Evolutionary conservation across 495 filamentous ascomycete genomes (phyloP).

Genomic region (Gamarada debralockiae): DNA sequence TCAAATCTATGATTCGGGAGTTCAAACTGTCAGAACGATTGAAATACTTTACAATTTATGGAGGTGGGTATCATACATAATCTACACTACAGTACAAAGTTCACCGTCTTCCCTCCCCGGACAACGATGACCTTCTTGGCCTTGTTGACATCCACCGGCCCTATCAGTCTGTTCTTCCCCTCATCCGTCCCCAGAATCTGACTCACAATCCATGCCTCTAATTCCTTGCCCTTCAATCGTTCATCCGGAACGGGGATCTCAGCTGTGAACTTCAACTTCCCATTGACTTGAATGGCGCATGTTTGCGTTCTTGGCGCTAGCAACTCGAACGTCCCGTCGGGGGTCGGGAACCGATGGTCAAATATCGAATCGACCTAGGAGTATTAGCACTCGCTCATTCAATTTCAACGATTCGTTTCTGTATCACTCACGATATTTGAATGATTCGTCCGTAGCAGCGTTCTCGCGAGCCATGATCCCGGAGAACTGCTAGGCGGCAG

Average conservation of each 20-base stretch:
- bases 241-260: constrained; percentile 42
- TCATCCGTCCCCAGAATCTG: constrained; percentile 26
- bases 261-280: constrained; percentile 62
- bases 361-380: constrained; percentile 38
- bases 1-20: no score
- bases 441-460: no score
- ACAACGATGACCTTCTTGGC: constrained; percentile 49
- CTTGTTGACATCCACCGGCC: constrained; percentile 28
- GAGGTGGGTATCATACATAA: constrained; percentile 8
- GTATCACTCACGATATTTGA: not conserved
- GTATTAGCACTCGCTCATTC: no score
- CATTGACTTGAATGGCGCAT: constrained; percentile 73
- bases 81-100: constrained; percentile 45
- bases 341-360: constrained; percentile 46
- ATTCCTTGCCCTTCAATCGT: constrained; percentile 36
- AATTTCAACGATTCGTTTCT: no score
- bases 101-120: constrained; percentile 48
- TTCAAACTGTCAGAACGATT: no score
- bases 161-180: constrained; percentile 30
- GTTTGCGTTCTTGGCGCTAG: constrained; percentile 30
- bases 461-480: no score
- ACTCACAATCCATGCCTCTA: constrained; percentile 43
- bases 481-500: constrained; percentile 7
- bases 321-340: constrained; percentile 42
- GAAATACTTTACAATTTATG: not conserved